Evolutionary conservation across 257 asterid species (phyloP), one percentile per base, ranked within the genome.

Genomic region (Ocimum tenuiflorum): DNA sequence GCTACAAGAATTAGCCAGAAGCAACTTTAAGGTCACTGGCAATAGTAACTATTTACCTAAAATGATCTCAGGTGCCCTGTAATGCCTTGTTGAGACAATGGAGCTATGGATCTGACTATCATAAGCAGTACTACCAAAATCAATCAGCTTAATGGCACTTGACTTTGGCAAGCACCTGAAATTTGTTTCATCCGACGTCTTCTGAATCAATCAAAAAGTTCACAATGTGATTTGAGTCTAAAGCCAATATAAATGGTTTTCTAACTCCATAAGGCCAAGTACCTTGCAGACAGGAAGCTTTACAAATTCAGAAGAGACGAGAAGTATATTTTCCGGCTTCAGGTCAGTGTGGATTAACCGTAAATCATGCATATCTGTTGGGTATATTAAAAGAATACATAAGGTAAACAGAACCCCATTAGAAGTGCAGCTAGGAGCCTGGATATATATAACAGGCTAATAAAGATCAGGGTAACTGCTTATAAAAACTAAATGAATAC

Each of bases 251-350:
- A 76, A 64, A 57, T 70, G 79, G 67, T 63, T 66, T 70, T 69
- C 71, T 53, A 64, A 65, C 78, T 66, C 50, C 36, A 63, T 51
- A 61, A 48, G 53, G 67, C 56, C 53, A 75, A 60, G 55, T 83
- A 83, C 88, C 88, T 83, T 83, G 79, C 72, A 38, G 57, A 69
- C 75, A 59, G 88, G 88, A 80, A 83, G 75, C 79, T 70, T 78
- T 57, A 83, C 82, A 75, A 48, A 75, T 9, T 83, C 80, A 64
- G 85, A 75, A 47, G 88, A 83, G 60, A 67, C 73, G 3, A 83
- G 81, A 73, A 83, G 88, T 73, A 83, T 80, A 70, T 83, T 83
- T 80, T 83, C 88, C 9, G 88, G 85, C 82, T 80, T 83, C 85
- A 83, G 69, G 63, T 80, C 88, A 12, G 85, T 83, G 80, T 83